Evolutionary conservation across 1,284 basidiomycete species (phyloP).

Genomic region (Sporisorium reilianum): DNA sequence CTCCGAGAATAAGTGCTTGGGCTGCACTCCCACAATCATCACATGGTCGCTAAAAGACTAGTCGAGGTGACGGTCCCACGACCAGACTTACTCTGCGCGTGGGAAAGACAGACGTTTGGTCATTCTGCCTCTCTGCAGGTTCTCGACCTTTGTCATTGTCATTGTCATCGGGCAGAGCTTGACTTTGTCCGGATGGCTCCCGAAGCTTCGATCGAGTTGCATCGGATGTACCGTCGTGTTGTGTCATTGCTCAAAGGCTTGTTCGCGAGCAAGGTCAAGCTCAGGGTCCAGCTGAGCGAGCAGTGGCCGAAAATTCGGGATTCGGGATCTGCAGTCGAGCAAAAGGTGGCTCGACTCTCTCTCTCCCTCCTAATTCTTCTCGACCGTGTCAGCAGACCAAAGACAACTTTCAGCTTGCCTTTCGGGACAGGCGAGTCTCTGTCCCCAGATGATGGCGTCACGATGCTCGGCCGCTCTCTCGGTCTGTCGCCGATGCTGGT

Average conservation of each 20-base stretch:
- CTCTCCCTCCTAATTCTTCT: background rate
- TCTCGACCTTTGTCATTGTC: background rate
- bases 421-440: background rate
- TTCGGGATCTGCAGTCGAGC: background rate
- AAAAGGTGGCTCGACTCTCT: background rate
- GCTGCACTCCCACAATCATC: background rate
- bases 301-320: constrained; percentile 4
- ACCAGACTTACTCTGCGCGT: background rate
- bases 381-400: background rate
- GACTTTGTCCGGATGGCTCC: background rate
- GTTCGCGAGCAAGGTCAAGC: background rate
- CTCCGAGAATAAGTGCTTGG: background rate
- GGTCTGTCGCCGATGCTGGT: constrained; percentile 21
- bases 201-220: background rate
- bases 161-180: background rate
- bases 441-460: background rate
- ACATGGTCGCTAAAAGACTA: background rate
- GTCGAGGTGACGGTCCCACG: background rate
- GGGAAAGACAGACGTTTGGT: background rate
- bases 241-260: background rate
- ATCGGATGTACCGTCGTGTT: constrained; percentile 8
- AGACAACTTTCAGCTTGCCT: background rate
- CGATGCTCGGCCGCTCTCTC: constrained; percentile 9
- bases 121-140: background rate
- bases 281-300: constrained; percentile 9